Base-by-base conservation (phyloP, 306 rosid genomes). In the Benincasa hispida region DNA sequence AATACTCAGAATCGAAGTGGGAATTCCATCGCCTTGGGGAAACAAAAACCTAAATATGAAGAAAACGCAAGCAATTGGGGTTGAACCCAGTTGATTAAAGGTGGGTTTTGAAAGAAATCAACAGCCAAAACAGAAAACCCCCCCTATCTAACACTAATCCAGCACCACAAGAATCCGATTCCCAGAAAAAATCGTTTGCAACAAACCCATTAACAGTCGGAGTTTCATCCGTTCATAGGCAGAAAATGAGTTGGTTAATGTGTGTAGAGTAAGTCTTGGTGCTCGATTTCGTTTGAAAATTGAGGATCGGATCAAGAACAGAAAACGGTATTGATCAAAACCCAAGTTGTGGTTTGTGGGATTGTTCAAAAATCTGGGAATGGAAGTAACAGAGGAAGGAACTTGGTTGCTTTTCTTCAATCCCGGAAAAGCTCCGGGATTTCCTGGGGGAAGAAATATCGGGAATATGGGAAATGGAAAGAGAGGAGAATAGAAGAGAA, bases 1-100 rank as follows among this genome's bases (percentile, higher is more conserved):
- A 83, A 81, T 10, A 63, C 82, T 74, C 85, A 81, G 69, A 66
- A 61, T 87, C 89, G 79, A 79, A 81, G 37, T 54, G 50, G 13
- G 74, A 58, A 30, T 47, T 66, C 74, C 79, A 12, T 50, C 12
- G 14, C 10, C 32, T 1, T 8, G 30, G 11, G 24, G 24, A 25
- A 24, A 24, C 14, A 5, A 47, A 27, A 45, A 47, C 76, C 76
- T 70, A 70, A 70, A 66, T 13, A 68, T 19, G 37, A 42, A 68
- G 68, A 61, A 60, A 19, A 68, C 45, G 22, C 58, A 66, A n/a
- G 21, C 12, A 66, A 35, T 34, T 14, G 75, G 56, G 35, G 53
- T 42, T 41, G 13, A 47, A 42, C 32, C 55, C 75, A 42, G 37
- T 6, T 68, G 76, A 70, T 70, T 70, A 5, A 12, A 48, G 76